Evolutionary conservation across 257 asterid genomes (phyloP).

Genomic region (Solanum phureja): DNA sequence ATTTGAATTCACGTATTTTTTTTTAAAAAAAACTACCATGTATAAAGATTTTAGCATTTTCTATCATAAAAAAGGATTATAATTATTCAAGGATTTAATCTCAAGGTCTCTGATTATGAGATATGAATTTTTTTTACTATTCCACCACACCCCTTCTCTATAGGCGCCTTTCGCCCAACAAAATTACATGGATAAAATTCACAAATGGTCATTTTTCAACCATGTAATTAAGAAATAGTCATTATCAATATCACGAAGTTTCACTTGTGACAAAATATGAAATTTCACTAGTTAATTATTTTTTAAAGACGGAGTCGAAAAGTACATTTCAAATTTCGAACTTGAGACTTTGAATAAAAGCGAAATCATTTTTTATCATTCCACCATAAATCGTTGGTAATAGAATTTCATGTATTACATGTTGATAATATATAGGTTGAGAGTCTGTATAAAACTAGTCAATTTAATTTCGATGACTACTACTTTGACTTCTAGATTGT

Average conservation of each 20-base stretch:
- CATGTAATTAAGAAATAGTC: neutral
- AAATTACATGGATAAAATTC: too few species aligned
- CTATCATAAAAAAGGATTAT: too few species aligned
- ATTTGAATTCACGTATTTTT: neutral
- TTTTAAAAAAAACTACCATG: neutral
- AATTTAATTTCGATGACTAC: too few species aligned
- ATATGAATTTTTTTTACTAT: too few species aligned
- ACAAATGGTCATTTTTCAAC: neutral
- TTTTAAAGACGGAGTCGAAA: neutral
- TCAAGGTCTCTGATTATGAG: too few species aligned
- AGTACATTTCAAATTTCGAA: fast-evolving
- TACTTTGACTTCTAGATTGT: neutral
- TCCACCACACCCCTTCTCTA: neutral
- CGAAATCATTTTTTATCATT: too few species aligned
- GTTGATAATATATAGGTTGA: neutral
- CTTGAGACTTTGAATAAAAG: neutral
- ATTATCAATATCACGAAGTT: neutral
- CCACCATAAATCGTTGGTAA: too few species aligned
- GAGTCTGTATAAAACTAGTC: neutral
- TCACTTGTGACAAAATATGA: too few species aligned
- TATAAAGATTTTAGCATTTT: neutral
- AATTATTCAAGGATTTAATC: too few species aligned
- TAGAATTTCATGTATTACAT: too few species aligned
- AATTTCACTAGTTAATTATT: neutral
- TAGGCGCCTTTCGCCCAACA: neutral